Conservation (phyloP, 148 eudicot genomes). For the Rhododendron ovatum region DNA sequence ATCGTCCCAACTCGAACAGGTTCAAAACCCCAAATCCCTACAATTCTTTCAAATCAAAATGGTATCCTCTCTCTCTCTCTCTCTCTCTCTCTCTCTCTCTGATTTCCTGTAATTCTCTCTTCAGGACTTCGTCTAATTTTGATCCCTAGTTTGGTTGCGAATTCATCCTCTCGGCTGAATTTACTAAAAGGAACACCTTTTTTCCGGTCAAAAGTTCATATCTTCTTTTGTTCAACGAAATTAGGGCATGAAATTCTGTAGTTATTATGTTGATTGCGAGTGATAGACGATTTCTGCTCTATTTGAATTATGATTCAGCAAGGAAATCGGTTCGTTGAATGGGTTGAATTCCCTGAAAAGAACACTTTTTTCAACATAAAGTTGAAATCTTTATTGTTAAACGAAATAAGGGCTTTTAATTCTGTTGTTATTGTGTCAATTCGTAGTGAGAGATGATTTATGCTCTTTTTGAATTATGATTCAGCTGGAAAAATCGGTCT, state of each 20-base stretch:
- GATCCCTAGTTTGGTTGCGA: background rate
- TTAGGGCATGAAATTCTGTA: background rate
- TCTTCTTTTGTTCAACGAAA: background rate
- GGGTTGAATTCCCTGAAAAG: background rate
- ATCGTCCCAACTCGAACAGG: background rate
- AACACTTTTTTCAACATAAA: background rate
- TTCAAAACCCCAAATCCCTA: background rate
- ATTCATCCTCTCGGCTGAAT: background rate
- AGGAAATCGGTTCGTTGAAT: background rate
- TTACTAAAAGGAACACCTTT: background rate
- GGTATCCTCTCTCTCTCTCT: slow-evolving; percentile 9
- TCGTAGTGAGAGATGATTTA: too few species aligned
- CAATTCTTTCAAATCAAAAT: background rate
- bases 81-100: background rate
- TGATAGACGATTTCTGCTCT: background rate
- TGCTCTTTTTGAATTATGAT: too few species aligned
- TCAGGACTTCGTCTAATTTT: background rate
- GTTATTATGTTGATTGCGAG: background rate
- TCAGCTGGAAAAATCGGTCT: too few species aligned
- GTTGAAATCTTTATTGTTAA: background rate
- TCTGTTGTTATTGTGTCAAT: background rate
- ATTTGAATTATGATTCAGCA: background rate
- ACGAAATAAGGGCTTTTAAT: background rate
- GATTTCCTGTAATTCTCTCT: background rate
- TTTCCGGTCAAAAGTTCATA: background rate